These are phyloP conservation scores for Pichia sp. DNA, from an alignment of 1,139 yeast genomes.

Conservation along the genomic window DNA sequence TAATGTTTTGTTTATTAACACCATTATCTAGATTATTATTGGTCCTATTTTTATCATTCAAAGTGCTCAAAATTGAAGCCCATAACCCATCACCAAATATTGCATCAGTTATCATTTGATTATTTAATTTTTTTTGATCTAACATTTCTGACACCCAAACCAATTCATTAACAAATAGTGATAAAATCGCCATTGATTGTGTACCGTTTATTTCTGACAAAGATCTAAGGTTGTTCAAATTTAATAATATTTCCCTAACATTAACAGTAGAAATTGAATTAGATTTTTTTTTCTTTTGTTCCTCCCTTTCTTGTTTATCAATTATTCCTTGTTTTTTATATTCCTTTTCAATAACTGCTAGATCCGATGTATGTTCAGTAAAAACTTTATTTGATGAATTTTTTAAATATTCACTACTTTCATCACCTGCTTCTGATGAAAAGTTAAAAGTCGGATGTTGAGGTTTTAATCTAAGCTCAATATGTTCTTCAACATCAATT, in stretches of 20 bases:
- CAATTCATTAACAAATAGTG: conserved; percentile 6
- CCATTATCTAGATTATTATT: neutral
- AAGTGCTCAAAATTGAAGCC: conserved; percentile 1
- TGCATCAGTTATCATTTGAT: conserved; percentile 4
- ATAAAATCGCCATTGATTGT: conserved; percentile 19
- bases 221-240: conserved; percentile 7
- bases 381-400: neutral
- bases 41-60: neutral
- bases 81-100: conserved; percentile 9
- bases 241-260: conserved; percentile 8
- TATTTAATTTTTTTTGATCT: neutral
- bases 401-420: neutral
- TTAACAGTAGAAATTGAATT: conserved; percentile 11
- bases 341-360: neutral
- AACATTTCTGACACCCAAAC: conserved; percentile 9
- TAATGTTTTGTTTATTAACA: neutral
- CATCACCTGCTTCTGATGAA: conserved; percentile 1
- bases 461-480: conserved; percentile 24
- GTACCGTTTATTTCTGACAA: conserved; percentile 16
- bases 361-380: conserved; percentile 4
- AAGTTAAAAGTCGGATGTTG: conserved; percentile 25
- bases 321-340: conserved; percentile 1
- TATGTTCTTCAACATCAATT: conserved; percentile 9
- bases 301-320: neutral
- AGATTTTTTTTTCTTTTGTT: conserved; percentile 4